These are phyloP conservation scores for Domatiomyces globalis DNA, from an alignment of 2,329 filamentous ascomycete genomes.

Conservation along the genomic window DNA sequence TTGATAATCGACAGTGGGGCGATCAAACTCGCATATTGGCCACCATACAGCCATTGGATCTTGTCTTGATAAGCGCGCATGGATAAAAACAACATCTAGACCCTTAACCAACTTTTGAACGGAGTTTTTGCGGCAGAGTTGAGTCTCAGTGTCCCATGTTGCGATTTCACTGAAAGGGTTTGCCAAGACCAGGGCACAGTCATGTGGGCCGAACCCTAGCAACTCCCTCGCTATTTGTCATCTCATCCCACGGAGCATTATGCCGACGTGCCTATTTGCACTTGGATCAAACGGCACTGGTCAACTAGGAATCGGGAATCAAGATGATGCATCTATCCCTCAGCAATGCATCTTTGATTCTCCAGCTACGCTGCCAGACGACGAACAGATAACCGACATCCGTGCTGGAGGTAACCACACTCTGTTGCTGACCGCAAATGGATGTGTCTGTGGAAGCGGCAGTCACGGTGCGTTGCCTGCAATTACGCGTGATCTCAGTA, in stretches of 20 bases:
- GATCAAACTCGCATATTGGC: no score
- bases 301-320: conserved; percentile 58
- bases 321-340: conserved; percentile 55
- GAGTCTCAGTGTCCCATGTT: no score
- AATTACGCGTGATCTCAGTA: not conserved
- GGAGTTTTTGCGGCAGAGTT: no score
- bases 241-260: not conserved
- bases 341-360: conserved; percentile 46
- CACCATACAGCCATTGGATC: no score
- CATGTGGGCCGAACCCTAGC: no score
- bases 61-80: no score
- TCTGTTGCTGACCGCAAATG: conserved; percentile 49
- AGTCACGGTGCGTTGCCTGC: conserved; percentile 20
- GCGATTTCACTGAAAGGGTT: no score
- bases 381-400: conserved; percentile 24
- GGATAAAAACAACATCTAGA: no score
- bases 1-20: no score
- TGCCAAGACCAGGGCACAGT: no score
- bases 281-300: conserved; percentile 66
- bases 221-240: no score
- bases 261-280: conserved; percentile 41
- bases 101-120: no score
- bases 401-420: conserved; percentile 76
- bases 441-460: conserved; percentile 45
- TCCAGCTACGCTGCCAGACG: conserved; percentile 20